These are phyloP conservation scores for Fusarium sarcochroum DNA, from an alignment of 2,329 filamentous ascomycete genomes.

Conservation along the genomic window DNA sequence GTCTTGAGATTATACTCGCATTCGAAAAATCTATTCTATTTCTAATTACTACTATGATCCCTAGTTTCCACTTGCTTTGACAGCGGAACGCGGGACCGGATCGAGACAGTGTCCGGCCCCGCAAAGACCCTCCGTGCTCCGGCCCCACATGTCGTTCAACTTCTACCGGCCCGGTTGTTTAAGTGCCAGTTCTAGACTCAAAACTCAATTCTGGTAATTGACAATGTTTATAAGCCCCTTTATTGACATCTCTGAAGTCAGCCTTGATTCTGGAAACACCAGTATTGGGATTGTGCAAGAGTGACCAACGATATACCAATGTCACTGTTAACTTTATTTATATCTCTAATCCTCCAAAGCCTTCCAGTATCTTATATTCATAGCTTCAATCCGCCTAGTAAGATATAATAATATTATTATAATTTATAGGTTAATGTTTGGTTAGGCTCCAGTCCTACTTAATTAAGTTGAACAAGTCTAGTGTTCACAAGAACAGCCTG, in stretches of 20 bases:
- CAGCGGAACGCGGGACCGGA: constrained; percentile 20
- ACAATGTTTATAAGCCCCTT: background rate
- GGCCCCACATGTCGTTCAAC: constrained; percentile 10
- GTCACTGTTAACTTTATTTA: too few species aligned
- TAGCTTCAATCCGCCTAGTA: too few species aligned
- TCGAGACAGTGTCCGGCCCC: constrained; percentile 10
- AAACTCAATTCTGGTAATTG: background rate
- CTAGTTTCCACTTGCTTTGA: background rate
- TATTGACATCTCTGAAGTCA: too few species aligned
- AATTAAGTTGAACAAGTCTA: too few species aligned
- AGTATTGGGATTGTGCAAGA: too few species aligned
- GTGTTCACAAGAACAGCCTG: background rate
- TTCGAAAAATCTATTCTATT: background rate
- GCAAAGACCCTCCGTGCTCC: constrained; percentile 4
- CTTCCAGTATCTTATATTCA: too few species aligned
- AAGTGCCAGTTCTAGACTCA: background rate
- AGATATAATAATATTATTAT: too few species aligned
- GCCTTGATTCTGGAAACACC: too few species aligned
- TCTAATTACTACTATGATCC: background rate
- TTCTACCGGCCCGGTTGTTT: constrained; percentile 5
- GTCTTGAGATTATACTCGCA: background rate
- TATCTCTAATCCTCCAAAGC: too few species aligned
- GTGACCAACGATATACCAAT: too few species aligned
- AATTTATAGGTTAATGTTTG: too few species aligned
- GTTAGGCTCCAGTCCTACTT: too few species aligned